phyloP scores from a whole-genome alignment of 345 rosid species.

The Salix arbutifolia region DNA sequence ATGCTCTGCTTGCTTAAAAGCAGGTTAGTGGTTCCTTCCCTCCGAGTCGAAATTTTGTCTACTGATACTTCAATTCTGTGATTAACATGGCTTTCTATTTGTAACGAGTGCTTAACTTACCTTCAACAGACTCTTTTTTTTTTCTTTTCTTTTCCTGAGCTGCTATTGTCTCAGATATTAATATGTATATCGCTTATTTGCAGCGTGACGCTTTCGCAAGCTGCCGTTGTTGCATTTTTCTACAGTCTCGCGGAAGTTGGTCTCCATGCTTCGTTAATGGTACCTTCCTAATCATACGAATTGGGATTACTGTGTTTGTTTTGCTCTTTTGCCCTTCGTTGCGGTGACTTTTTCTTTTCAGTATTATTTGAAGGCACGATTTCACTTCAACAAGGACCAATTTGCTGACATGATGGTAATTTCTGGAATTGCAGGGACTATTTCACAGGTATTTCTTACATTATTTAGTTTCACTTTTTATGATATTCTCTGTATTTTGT shows the following conservation, averaged over 20 bases:
- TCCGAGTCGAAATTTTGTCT: background rate
- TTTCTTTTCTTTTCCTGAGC: background rate
- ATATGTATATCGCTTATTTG: constrained; percentile 2
- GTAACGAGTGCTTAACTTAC: background rate
- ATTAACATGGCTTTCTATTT: background rate
- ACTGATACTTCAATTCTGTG: background rate
- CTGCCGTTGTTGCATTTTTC: constrained; percentile 71
- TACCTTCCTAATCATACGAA: constrained; percentile 22
- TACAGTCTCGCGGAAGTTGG: constrained; percentile 68
- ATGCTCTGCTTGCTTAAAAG: constrained; percentile 47
- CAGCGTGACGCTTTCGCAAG: constrained; percentile 72
- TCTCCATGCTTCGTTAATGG: constrained; percentile 68
- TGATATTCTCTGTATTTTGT: background rate
- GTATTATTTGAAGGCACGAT: constrained; percentile 86
- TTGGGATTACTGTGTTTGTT: background rate
- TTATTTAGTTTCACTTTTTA: background rate
- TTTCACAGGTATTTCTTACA: constrained; percentile 63
- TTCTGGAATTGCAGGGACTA: constrained; percentile 64
- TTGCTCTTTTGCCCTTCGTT: background rate
- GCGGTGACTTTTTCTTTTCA: constrained; percentile 17
- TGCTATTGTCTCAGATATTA: background rate
- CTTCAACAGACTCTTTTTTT: background rate
- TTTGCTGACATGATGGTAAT: constrained; percentile 90
- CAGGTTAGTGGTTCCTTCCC: constrained; percentile 42
- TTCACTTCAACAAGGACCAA: constrained; percentile 80